Percentiles rank a stretch among this genome's conserved stretches.
Evolutionary conservation across 2,329 filamentous ascomycete species (phyloP).

Genomic region (Cryphonectria nitschkei): DNA sequence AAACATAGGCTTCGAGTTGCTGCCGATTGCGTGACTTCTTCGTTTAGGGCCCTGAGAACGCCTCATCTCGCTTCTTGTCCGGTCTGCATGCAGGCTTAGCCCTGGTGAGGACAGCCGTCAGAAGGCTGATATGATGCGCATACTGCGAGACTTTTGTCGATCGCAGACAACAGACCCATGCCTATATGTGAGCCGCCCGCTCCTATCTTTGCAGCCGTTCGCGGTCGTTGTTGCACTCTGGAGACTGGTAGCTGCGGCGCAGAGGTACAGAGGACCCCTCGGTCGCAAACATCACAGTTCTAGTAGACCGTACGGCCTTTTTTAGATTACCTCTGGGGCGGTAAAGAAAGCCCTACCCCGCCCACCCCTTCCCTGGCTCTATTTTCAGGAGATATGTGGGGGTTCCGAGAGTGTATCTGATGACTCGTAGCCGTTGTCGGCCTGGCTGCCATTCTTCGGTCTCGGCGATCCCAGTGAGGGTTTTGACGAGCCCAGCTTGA

Average conservation of each 20-base stretch:
- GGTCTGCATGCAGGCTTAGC: background rate
- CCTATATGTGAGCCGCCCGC: background rate
- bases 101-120: background rate
- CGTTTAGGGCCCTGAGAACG: background rate
- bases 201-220: background rate
- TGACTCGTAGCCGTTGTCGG: constrained; percentile 59
- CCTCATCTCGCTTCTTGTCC: background rate
- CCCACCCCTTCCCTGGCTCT: background rate
- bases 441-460: constrained; percentile 53
- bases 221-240: background rate
- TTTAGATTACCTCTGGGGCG: background rate
- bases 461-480: constrained; percentile 53
- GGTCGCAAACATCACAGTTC: background rate
- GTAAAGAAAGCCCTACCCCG: too few relatives aligned
- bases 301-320: background rate
- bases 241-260: background rate
- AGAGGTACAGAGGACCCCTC: background rate
- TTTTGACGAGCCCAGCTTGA: constrained; percentile 48
- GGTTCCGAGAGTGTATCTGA: constrained; percentile 61
- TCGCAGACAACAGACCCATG: background rate
- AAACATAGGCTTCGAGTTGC: background rate
- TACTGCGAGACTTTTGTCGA: background rate
- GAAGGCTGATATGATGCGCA: background rate
- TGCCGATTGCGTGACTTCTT: background rate
- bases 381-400: constrained; percentile 36